Evolutionary conservation across 805 yeast species (phyloP).

Genomic region (Metschnikowia reukaufii): DNA sequence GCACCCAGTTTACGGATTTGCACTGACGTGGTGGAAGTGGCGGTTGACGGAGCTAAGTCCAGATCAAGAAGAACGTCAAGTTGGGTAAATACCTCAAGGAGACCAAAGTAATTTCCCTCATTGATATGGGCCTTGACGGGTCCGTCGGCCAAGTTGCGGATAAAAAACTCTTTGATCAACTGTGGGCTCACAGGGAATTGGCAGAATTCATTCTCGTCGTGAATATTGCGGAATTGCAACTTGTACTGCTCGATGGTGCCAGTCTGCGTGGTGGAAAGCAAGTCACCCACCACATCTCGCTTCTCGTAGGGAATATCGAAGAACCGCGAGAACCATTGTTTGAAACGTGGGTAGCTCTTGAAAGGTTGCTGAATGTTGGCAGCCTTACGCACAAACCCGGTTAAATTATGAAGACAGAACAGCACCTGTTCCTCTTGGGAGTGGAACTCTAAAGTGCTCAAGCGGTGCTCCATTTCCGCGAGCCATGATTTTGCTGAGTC

Average conservation of each 20-base stretch:
- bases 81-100: conserved; percentile 7
- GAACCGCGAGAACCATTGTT: conserved; percentile 5
- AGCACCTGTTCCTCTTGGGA: conserved; percentile 10
- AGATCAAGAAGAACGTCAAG: conserved; percentile 3
- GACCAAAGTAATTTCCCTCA: conserved; percentile 7
- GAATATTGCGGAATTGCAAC: conserved; percentile 6
- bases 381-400: conserved; percentile 5
- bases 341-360: conserved; percentile 9
- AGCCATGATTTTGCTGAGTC: conserved; percentile 5
- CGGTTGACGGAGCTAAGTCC: conserved; percentile 1
- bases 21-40: not conserved
- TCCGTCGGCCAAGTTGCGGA: conserved; percentile 8
- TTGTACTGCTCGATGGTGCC: conserved; percentile 6
- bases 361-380: conserved; percentile 10
- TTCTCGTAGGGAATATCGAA: conserved; percentile 6
- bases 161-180: conserved; percentile 10
- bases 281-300: conserved; percentile 7
- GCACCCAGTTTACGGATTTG: not conserved
- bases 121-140: conserved; percentile 1
- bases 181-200: conserved; percentile 11
- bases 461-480: conserved; percentile 1
- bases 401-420: conserved; percentile 9
- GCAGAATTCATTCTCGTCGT: conserved; percentile 11
- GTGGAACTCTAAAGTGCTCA: conserved; percentile 1
- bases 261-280: conserved; percentile 3